Evolutionary conservation across 2,329 filamentous ascomycete species (phyloP), one percentile per base, ranked within the genome.

Genomic region (Gaeumannomyces sp.): DNA sequence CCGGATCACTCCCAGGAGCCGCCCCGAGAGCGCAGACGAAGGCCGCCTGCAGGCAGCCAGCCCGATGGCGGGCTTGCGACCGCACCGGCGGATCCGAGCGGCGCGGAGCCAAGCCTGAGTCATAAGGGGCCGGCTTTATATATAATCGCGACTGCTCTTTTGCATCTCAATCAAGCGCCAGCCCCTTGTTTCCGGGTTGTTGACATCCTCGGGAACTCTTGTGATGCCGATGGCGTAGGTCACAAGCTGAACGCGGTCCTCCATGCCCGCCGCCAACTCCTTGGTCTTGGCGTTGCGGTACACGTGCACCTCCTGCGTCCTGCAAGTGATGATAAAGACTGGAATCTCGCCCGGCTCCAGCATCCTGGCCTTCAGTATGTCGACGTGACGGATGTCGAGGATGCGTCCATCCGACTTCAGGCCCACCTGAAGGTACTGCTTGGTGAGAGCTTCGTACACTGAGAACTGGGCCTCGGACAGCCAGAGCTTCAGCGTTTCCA

Each of bases 141-240:
- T 84, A 77, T 84, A 98, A 79, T 99, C 95, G 73, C 95, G 87
- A 65, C 91, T 94, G 76, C 92, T 96, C 88, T 99, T 99, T 78
- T 99, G 95, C 82, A 99, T 87, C 81, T 99, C 95, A 74, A 99
- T 98, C 76, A 99, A 81, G 73, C 94, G 89, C 95, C 95, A 99
- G 38, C 95, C 95, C 73, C 93, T 86, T 14, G 95, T 99, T 80
- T 99, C 95, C 2, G 93, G 91, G 77, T 99, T 98, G 81, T 89
- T 94, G 70, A 98, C 94, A 71, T 99, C 95, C 75, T 99, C 95
- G 2, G 95, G 89, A 66, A 96, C 88, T 69, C 95, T 85, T 4
- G 95, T 99, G 67, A 99, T 90, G 71, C 95, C 95, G 71, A 99
- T 98, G 68, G 94, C 95, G 74, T 99, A 99, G 2, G 95, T 98